Conservation (phyloP, 129 eudicot genomes). For the Flaveria sonorensis region DNA sequence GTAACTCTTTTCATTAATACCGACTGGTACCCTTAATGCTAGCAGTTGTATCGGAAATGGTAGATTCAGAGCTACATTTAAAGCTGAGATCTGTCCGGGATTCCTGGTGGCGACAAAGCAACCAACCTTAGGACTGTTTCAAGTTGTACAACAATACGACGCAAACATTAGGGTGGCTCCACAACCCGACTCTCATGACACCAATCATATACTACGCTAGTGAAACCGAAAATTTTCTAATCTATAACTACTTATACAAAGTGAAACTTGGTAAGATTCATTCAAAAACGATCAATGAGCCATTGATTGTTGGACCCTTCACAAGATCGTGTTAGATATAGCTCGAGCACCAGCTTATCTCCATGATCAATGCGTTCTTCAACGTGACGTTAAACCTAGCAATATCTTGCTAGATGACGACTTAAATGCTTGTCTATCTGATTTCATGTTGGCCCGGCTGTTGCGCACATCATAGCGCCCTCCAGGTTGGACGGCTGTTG, state of each 20-base stretch:
- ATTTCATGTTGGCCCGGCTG: constrained; percentile 75
- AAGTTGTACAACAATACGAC: constrained; percentile 78
- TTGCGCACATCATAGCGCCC: constrained; percentile 62
- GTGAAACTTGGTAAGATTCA: constrained; percentile 74
- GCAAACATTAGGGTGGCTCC: constrained; percentile 82
- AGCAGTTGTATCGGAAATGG: constrained; percentile 74
- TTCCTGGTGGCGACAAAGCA: constrained; percentile 70
- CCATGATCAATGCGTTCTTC: constrained; percentile 88
- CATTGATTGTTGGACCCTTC: constrained; percentile 74
- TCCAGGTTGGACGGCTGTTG: constrained; percentile 70
- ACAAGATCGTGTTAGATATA: constrained; percentile 75
- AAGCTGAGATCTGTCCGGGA: constrained; percentile 77
- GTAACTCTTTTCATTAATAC: constrained; percentile 65
- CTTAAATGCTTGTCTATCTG: constrained; percentile 68
- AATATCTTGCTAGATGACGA: constrained; percentile 77
- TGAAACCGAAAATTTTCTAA: constrained; percentile 72
- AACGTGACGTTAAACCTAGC: constrained; percentile 85
- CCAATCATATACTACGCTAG: constrained; percentile 75
- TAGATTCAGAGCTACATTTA: constrained; percentile 64
- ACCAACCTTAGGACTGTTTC: constrained; percentile 75
- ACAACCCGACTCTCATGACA: constrained; percentile 76
- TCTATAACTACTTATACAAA: constrained; percentile 68
- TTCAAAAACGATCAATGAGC: constrained; percentile 68
- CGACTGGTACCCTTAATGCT: constrained; percentile 65
- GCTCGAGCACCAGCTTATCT: constrained; percentile 79